These are phyloP conservation scores for Kwoniella bestiolae DNA, from an alignment of 768 basidiomycete genomes.

Conservation along the genomic window DNA sequence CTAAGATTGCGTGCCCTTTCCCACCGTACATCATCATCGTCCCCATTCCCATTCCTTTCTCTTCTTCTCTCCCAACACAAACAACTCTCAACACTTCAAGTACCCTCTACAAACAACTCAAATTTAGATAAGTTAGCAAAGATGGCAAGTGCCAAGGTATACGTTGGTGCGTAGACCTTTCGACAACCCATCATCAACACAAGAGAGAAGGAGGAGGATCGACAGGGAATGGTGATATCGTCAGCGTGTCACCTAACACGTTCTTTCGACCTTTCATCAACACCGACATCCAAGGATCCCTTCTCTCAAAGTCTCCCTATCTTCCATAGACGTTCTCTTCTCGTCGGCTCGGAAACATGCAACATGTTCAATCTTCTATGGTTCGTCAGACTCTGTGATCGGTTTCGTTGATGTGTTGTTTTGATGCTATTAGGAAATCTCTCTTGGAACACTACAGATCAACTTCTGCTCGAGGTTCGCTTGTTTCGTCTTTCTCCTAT, in stretches of 20 bases:
- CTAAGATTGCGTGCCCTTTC: too few species aligned
- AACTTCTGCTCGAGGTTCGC: constrained; percentile 78
- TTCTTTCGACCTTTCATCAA: constrained; percentile 4
- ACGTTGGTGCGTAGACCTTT: constrained; percentile 53
- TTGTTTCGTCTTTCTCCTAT: constrained; percentile 53
- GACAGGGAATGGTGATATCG: not conserved
- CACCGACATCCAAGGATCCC: not conserved
- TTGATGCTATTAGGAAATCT: constrained; percentile 52
- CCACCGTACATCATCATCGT: constrained; percentile 3
- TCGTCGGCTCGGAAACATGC: not conserved
- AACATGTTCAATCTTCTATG: constrained; percentile 1
- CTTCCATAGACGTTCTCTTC: constrained; percentile 9
- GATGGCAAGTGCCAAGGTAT: constrained; percentile 53
- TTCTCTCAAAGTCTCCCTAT: constrained; percentile 1
- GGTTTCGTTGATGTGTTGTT: constrained; percentile 21
- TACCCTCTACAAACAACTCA: constrained; percentile 14
- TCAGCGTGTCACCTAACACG: constrained; percentile 1
- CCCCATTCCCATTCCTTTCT: constrained; percentile 12
- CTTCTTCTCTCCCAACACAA: constrained; percentile 8
- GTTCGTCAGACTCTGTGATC: constrained; percentile 7
- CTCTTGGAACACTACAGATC: constrained; percentile 76
- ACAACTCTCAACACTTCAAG: not conserved
- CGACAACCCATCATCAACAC: not conserved
- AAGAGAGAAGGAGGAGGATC: constrained; percentile 11
- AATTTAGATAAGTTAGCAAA: constrained; percentile 6